Conservation (phyloP, 2,329 filamentous ascomycete species). For the Lasiodiplodia hormozganensis region DNA sequence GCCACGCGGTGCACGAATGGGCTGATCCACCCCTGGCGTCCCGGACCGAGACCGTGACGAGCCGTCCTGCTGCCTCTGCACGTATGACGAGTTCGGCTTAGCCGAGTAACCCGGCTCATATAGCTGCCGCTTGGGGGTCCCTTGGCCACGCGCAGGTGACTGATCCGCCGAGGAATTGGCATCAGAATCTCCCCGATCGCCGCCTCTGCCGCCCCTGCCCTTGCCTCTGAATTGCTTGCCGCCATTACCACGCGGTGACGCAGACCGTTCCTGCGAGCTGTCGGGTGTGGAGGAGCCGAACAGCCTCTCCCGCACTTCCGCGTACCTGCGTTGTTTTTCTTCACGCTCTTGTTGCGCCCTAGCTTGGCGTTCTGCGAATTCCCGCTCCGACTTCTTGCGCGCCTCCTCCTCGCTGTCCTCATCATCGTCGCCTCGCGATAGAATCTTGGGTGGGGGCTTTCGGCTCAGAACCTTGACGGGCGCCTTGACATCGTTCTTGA, state of each 20-base stretch:
- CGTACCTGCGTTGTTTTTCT: slow-evolving; percentile 89
- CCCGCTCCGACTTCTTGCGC: slow-evolving; percentile 67
- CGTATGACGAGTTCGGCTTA: slow-evolving; percentile 60
- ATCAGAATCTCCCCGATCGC: slow-evolving; percentile 41
- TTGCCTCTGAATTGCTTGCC: slow-evolving; percentile 44
- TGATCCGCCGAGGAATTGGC: slow-evolving; percentile 44
- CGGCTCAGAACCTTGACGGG: slow-evolving; percentile 85
- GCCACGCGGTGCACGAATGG: slow-evolving; percentile 76
- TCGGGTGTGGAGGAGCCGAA: slow-evolving; percentile 67
- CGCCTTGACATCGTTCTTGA: slow-evolving; percentile 77
- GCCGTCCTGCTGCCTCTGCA: slow-evolving; percentile 41
- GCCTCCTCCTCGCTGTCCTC: slow-evolving; percentile 72
- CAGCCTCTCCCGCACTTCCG: slow-evolving; percentile 85
- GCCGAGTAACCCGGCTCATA: slow-evolving; percentile 78
- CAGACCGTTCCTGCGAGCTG: slow-evolving; percentile 44
- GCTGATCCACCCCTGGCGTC: slow-evolving; percentile 67
- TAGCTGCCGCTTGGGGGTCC: slow-evolving; percentile 64
- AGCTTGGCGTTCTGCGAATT: slow-evolving; percentile 77
- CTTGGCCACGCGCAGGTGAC: slow-evolving; percentile 46
- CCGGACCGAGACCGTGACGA: slow-evolving; percentile 56
- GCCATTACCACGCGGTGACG: slow-evolving; percentile 31
- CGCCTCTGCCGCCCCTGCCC: slow-evolving; percentile 45
- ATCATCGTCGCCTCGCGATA: slow-evolving; percentile 61
- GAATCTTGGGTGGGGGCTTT: slow-evolving; percentile 71
- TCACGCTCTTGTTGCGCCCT: slow-evolving; percentile 81